Conservation (phyloP, 1,284 basidiomycete species). For the Kwoniella shivajii region DNA sequence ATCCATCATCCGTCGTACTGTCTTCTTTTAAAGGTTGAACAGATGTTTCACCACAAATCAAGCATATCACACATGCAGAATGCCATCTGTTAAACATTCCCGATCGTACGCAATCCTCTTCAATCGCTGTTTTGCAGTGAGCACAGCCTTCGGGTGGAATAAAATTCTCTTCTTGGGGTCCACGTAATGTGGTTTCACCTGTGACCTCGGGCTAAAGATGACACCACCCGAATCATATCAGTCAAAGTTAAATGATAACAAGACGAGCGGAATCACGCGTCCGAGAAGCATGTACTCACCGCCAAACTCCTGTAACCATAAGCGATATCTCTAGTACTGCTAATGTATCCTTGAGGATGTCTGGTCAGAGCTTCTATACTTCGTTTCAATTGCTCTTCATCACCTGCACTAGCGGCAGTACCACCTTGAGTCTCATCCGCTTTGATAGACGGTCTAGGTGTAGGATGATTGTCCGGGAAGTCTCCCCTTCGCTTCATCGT, state of each 20-base stretch:
- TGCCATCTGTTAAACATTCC: slow-evolving; percentile 97
- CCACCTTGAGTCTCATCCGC: slow-evolving; percentile 18
- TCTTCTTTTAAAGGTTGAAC: slow-evolving; percentile 58
- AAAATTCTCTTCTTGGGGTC: slow-evolving; percentile 44
- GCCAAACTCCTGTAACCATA: slow-evolving; percentile 88
- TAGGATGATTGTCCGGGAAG: slow-evolving; percentile 24
- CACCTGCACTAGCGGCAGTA: slow-evolving; percentile 14
- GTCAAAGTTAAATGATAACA: not conserved
- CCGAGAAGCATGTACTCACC: slow-evolving; percentile 23
- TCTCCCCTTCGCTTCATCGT: slow-evolving; percentile 60
- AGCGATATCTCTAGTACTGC: slow-evolving; percentile 67
- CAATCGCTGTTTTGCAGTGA: slow-evolving; percentile 84
- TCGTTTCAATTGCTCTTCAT: slow-evolving; percentile 45
- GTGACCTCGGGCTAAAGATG: slow-evolving; percentile 68
- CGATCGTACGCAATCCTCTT: slow-evolving; percentile 93
- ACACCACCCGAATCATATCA: too few species aligned
- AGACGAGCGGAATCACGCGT: not conserved
- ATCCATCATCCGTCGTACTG: slow-evolving; percentile 32
- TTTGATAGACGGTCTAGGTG: slow-evolving; percentile 13
- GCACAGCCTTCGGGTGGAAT: slow-evolving; percentile 78
- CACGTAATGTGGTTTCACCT: slow-evolving; percentile 76
- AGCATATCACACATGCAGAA: slow-evolving; percentile 84
- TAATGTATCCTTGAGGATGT: slow-evolving; percentile 57
- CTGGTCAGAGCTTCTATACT: slow-evolving; percentile 47
- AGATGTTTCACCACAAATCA: slow-evolving; percentile 74